Conservation (phyloP, 257 asterid species). For the Rhazya stricta region DNA sequence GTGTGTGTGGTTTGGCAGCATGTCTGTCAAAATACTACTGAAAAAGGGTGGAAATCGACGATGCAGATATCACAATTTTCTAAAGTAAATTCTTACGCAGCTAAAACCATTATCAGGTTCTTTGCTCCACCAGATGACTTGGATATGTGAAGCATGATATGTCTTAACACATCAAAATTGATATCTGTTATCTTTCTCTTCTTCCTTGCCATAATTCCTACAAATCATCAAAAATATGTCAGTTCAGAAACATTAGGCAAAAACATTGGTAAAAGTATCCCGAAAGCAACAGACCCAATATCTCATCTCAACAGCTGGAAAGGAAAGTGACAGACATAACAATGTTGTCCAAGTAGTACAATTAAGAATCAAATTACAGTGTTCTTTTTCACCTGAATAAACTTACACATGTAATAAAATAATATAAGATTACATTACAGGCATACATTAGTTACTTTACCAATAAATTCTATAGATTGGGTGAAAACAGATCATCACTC, state of each 20-base stretch:
- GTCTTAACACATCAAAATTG: slow-evolving; percentile 23
- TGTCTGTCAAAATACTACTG: neutral
- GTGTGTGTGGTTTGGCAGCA: neutral
- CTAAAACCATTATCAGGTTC: slow-evolving; percentile 10
- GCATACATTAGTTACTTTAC: too few species aligned
- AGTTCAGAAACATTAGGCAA: neutral
- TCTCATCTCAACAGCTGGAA: neutral
- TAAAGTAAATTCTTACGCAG: slow-evolving; percentile 23
- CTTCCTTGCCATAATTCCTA: slow-evolving; percentile 15
- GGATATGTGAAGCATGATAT: slow-evolving; percentile 14
- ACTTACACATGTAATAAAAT: too few species aligned
- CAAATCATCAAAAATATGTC: neutral
- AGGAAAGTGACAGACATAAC: too few species aligned
- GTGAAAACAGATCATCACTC: too few species aligned
- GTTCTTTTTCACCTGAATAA: too few species aligned
- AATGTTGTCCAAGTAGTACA: too few species aligned
- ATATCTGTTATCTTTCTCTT: slow-evolving; percentile 21
- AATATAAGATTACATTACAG: too few species aligned
- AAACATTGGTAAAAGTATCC: neutral
- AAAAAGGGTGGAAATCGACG: neutral
- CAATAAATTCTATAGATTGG: too few species aligned
- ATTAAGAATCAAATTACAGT: too few species aligned
- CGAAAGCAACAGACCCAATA: neutral
- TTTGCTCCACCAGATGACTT: slow-evolving; percentile 28
- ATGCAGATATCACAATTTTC: neutral